Conservation (phyloP, 1,139 yeast species). For the Magnusiomyces paraingens region DNA sequence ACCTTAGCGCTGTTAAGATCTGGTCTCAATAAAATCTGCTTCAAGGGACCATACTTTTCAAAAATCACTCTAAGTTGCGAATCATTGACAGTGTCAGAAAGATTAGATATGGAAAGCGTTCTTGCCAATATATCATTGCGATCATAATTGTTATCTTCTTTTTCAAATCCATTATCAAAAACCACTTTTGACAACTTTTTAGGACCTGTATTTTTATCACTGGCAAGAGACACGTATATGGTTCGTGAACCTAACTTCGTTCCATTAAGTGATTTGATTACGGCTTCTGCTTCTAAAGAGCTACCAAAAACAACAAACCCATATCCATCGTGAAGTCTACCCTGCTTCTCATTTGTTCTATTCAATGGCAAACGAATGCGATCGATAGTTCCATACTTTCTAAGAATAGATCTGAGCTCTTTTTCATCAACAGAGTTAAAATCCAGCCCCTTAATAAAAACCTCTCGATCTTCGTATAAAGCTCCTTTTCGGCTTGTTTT, state of each 20-base stretch:
- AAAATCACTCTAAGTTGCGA: constrained; percentile 31
- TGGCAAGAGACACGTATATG: constrained; percentile 21
- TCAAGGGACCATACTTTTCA: constrained; percentile 43
- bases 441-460: constrained; percentile 49
- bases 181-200: constrained; percentile 11
- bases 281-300: constrained; percentile 25
- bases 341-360: constrained; percentile 18
- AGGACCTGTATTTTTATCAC: constrained; percentile 5
- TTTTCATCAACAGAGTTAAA: constrained; percentile 32
- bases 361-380: constrained; percentile 23
- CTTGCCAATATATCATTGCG: constrained; percentile 16
- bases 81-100: constrained; percentile 27
- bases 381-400: constrained; percentile 45
- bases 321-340: constrained; percentile 32
- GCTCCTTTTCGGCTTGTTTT: constrained; percentile 38
- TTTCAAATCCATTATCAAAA: not conserved
- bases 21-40: constrained; percentile 45
- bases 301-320: constrained; percentile 30
- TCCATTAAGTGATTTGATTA: constrained; percentile 22
- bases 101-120: constrained; percentile 24
- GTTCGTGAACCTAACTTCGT: constrained; percentile 20
- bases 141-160: not conserved
- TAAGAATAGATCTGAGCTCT: constrained; percentile 31
- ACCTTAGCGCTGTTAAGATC: constrained; percentile 48
- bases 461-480: constrained; percentile 44